These are phyloP conservation scores for Trichoderma aggressivum DNA, from an alignment of 2,329 filamentous ascomycete genomes.

Conservation along the genomic window DNA sequence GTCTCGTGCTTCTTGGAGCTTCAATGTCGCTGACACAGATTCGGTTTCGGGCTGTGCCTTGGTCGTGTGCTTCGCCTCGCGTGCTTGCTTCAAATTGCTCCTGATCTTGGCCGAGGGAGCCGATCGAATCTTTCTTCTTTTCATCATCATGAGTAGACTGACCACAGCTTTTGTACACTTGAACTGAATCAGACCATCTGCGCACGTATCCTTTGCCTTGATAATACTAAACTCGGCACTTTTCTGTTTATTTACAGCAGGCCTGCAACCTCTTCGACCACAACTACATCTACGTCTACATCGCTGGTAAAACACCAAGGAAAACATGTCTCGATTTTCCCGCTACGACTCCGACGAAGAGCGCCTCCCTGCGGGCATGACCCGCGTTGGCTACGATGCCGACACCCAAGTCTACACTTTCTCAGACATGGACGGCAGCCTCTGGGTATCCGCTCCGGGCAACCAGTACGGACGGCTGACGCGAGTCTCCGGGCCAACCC, in stretches of 20 bases:
- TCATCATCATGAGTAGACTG: background rate
- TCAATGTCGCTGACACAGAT: background rate
- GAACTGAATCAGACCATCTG: background rate
- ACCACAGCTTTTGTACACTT: background rate
- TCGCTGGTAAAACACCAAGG: background rate
- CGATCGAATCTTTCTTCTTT: background rate
- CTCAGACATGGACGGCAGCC: slow-evolving; percentile 45
- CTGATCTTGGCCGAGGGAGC: background rate
- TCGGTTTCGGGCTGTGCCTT: background rate
- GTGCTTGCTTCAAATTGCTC: background rate
- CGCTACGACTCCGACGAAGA: slow-evolving; percentile 47
- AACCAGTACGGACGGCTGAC: slow-evolving; percentile 47
- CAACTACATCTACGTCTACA: background rate
- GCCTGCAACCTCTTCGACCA: background rate
- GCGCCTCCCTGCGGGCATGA: slow-evolving; percentile 54
- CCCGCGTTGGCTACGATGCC: slow-evolving; percentile 54
- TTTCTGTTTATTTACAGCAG: background rate
- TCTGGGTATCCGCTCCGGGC: slow-evolving; percentile 51
- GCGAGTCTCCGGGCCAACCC: slow-evolving; percentile 32
- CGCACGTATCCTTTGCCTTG: background rate
- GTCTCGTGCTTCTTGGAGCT: background rate
- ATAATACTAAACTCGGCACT: background rate
- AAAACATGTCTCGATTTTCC: slow-evolving; percentile 41
- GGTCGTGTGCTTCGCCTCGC: slow-evolving; percentile 7
- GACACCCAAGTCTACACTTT: slow-evolving; percentile 53